Evolutionary conservation across 768 basidiomycete species (phyloP).

Genomic region (Hygrophorus pudorinus): DNA sequence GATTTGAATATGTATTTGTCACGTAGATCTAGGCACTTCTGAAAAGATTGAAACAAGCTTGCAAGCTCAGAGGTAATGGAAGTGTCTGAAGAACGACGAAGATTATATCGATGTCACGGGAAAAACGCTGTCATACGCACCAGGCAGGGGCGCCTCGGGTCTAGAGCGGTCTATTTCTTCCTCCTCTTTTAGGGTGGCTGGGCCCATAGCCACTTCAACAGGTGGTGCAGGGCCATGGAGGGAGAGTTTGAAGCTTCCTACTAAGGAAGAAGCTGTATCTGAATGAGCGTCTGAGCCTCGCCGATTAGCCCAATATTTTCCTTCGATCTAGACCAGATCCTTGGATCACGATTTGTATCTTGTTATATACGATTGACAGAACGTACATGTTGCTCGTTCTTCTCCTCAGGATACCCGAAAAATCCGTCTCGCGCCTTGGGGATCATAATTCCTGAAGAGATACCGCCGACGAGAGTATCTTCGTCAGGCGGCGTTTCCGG

Average conservation of each 20-base stretch:
- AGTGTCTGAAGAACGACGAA: constrained; percentile 5
- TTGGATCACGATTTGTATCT: background rate
- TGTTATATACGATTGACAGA: background rate
- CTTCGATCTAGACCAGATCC: constrained; percentile 47
- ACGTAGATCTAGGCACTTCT: constrained; percentile 79
- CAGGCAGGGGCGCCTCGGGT: constrained; percentile 11
- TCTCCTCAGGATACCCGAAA: constrained; percentile 76
- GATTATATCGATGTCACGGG: background rate
- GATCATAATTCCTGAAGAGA: constrained; percentile 21
- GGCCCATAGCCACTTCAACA: constrained; percentile 8
- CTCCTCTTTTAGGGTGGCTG: constrained; percentile 18
- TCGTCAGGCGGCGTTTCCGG: background rate
- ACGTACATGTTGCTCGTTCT: constrained; percentile 62
- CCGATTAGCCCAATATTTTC: constrained; percentile 60
- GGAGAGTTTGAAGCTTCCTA: constrained; percentile 30
- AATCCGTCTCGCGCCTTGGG: constrained; percentile 60
- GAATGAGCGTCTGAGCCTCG: constrained; percentile 46
- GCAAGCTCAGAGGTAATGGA: constrained; percentile 10
- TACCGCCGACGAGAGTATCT: background rate
- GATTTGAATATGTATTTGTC: constrained; percentile 93
- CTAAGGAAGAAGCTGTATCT: constrained; percentile 26
- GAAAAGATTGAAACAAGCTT: constrained; percentile 60
- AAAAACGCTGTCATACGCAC: background rate
- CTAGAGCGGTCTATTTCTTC: constrained; percentile 17
- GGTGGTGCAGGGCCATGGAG: constrained; percentile 20